These are phyloP conservation scores for Aaosphaeria pasadenensis DNA, from an alignment of 2,329 filamentous ascomycete genomes.

Conservation along the genomic window DNA sequence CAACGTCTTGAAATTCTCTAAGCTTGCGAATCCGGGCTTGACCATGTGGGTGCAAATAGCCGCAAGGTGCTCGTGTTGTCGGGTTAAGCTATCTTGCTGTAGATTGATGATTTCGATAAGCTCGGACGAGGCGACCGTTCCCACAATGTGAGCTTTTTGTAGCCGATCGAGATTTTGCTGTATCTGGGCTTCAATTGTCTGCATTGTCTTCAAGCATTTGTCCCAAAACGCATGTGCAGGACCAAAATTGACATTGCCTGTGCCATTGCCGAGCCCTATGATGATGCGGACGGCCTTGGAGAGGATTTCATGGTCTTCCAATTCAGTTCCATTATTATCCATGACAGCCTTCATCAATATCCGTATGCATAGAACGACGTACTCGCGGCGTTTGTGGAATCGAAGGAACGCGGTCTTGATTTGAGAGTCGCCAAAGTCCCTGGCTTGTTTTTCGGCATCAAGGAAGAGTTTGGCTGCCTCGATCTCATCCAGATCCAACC, in stretches of 20 bases:
- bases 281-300: constrained; percentile 35
- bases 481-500: constrained; percentile 85
- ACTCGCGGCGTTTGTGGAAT: constrained; percentile 83
- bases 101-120: constrained; percentile 76
- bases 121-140: constrained; percentile 62
- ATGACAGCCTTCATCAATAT: constrained; percentile 71
- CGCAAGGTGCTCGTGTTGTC: constrained; percentile 85
- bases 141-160: constrained; percentile 71
- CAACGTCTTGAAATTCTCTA: constrained; percentile 71
- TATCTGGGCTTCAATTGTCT: constrained; percentile 72
- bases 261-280: constrained; percentile 53
- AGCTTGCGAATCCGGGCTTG: constrained; percentile 67
- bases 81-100: constrained; percentile 73
- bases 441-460: constrained; percentile 67
- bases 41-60: constrained; percentile 78
- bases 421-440: constrained; percentile 67
- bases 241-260: constrained; percentile 40
- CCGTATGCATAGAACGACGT: constrained; percentile 78
- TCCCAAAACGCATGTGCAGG: constrained; percentile 64
- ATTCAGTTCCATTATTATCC: constrained; percentile 31
- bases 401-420: constrained; percentile 78
- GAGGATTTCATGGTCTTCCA: constrained; percentile 19
- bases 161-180: constrained; percentile 72
- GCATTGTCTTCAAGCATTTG: constrained; percentile 74
- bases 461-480: constrained; percentile 76